Evolutionary conservation across 2,329 filamentous ascomycete genomes (phyloP).

Genomic region (Aspergillus costaricaensis): DNA sequence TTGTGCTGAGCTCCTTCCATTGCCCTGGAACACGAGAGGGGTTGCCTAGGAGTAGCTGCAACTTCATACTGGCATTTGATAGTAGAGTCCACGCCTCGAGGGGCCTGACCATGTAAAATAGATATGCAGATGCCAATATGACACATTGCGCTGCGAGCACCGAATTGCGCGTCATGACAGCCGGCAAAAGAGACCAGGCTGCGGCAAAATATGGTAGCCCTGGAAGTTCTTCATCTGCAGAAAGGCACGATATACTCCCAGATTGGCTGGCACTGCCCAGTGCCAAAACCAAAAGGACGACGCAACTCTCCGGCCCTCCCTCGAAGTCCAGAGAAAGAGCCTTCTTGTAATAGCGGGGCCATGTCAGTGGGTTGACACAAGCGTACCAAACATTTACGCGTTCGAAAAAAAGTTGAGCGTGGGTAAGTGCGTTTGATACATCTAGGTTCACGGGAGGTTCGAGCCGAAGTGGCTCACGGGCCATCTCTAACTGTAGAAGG

Average conservation of each 20-base stretch:
- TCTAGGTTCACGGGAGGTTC: constrained; percentile 64
- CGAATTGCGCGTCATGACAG: constrained; percentile 77
- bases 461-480: constrained; percentile 69
- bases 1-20: constrained; percentile 71
- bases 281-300: constrained; percentile 75
- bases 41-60: constrained; percentile 75
- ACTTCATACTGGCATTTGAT: constrained; percentile 77
- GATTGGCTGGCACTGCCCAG: constrained; percentile 74
- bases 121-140: constrained; percentile 75
- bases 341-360: constrained; percentile 72
- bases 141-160: constrained; percentile 79
- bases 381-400: constrained; percentile 84
- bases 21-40: constrained; percentile 69
- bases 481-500: constrained; percentile 79
- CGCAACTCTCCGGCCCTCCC: constrained; percentile 78
- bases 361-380: constrained; percentile 79
- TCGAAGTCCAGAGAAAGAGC: constrained; percentile 75
- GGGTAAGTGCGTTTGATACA: constrained; percentile 71
- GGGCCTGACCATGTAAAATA: constrained; percentile 79
- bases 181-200: constrained; percentile 75
- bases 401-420: constrained; percentile 78
- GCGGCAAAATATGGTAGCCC: constrained; percentile 79
- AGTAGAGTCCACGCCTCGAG: constrained; percentile 81
- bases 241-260: constrained; percentile 73
- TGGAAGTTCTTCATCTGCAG: constrained; percentile 69